These are phyloP conservation scores for Neurospora pannonica DNA, from an alignment of 495 filamentous ascomycete genomes.

Conservation along the genomic window DNA sequence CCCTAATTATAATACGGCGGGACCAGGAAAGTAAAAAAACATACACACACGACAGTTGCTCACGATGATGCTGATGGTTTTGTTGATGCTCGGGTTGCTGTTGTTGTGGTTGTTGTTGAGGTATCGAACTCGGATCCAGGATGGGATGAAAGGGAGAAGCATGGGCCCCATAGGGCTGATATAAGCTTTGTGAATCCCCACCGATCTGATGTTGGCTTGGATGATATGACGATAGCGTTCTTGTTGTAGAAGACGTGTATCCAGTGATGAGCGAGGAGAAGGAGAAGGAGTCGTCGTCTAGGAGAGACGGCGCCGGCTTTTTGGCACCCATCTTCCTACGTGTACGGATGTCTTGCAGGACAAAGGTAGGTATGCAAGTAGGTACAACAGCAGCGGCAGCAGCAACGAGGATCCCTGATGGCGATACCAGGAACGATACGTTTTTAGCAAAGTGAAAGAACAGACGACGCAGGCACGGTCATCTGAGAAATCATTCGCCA, in stretches of 20 bases:
- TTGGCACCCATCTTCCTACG: conserved; percentile 19
- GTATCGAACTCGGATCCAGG: neutral
- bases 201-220: neutral
- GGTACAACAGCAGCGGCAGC: neutral
- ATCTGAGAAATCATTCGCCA: conserved; percentile 22
- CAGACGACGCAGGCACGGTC: conserved; percentile 6
- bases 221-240: neutral
- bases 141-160: conserved; percentile 4
- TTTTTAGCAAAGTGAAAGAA: conserved; percentile 2
- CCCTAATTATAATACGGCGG: neutral
- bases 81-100: conserved; percentile 1
- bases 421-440: neutral
- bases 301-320: conserved; percentile 18
- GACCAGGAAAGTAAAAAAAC: conserved; percentile 3
- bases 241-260: conserved; percentile 1
- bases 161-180: neutral
- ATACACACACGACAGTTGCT: conserved; percentile 24
- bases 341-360: neutral
- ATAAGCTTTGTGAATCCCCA: neutral
- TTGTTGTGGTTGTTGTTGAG: neutral
- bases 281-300: conserved; percentile 20
- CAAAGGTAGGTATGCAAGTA: neutral
- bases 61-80: neutral
- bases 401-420: neutral
- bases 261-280: neutral